Evolutionary conservation across 371 early-diverging fungal genomes (phyloP).

Genomic region (Mortierella sp.): DNA sequence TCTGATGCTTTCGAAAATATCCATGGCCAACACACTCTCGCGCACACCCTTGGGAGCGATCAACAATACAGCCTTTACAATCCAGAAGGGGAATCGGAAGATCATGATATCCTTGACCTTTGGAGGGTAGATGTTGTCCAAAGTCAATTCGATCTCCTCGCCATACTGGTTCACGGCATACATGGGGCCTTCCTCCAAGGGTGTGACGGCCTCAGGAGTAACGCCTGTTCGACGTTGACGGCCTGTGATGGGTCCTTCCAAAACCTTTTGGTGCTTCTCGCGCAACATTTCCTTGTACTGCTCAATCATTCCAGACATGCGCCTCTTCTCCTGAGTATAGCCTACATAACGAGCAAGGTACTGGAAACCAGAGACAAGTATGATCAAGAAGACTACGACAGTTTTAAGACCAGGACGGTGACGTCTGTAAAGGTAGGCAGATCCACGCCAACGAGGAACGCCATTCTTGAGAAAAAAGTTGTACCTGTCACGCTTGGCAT

Average conservation of each 20-base stretch:
- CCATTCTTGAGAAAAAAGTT: slow-evolving; percentile 89
- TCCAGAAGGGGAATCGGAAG: slow-evolving; percentile 52
- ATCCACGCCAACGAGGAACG: slow-evolving; percentile 91
- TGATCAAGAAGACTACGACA: slow-evolving; percentile 68
- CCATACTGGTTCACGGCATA: slow-evolving; percentile 55
- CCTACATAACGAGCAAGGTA: slow-evolving; percentile 74
- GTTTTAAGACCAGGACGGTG: slow-evolving; percentile 83
- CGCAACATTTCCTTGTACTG: slow-evolving; percentile 54
- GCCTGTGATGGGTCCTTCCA: slow-evolving; percentile 51
- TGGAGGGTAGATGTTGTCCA: slow-evolving; percentile 51
- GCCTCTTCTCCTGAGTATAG: slow-evolving; percentile 71
- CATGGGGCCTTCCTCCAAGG: slow-evolving; percentile 47
- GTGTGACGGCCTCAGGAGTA: slow-evolving; percentile 42
- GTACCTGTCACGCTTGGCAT: slow-evolving; percentile 79
- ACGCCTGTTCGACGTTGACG: slow-evolving; percentile 51
- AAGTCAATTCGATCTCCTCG: slow-evolving; percentile 51
- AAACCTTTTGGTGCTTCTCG: slow-evolving; percentile 43
- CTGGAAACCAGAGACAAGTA: slow-evolving; percentile 73
- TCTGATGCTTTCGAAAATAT: slow-evolving; percentile 53
- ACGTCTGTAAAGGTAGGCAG: slow-evolving; percentile 83
- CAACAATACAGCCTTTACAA: slow-evolving; percentile 30
- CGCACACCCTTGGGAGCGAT: slow-evolving; percentile 37
- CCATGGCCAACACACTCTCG: slow-evolving; percentile 33
- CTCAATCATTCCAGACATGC: slow-evolving; percentile 62
- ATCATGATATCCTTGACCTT: slow-evolving; percentile 33